phyloP scores from a whole-genome alignment of 1,284 basidiomycete species.

The Cerioporus squamosus region DNA sequence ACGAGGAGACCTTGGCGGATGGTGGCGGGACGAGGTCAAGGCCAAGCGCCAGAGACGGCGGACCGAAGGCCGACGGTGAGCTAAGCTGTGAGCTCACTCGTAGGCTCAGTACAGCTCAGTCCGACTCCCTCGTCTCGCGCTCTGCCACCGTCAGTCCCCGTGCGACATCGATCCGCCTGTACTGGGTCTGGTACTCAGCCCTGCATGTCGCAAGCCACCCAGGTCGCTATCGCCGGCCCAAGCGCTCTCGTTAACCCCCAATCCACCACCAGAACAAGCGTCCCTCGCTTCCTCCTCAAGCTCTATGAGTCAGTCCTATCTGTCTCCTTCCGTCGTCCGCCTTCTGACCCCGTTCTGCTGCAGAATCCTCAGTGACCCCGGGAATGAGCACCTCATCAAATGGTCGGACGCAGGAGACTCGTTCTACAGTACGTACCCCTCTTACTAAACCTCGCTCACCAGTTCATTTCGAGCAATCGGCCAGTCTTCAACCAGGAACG shows the following conservation, averaged over 20 bases:
- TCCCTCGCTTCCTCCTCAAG: constrained; percentile 92
- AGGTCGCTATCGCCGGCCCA: constrained; percentile 56
- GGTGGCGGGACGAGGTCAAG: no score
- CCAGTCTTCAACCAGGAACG: constrained; percentile 92
- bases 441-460: not conserved
- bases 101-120: no score
- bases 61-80: no score
- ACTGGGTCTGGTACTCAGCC: not conserved
- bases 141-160: not conserved
- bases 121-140: no score
- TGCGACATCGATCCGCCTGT: no score
- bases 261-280: constrained; percentile 49
- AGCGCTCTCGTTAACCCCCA: constrained; percentile 42
- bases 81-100: no score
- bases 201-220: constrained; percentile 41
- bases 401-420: constrained; percentile 94
- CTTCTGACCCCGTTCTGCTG: not conserved
- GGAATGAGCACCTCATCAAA: constrained; percentile 82
- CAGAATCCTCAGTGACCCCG: constrained; percentile 91
- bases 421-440: constrained; percentile 37
- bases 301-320: constrained; percentile 71
- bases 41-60: no score
- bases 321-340: constrained; percentile 2
- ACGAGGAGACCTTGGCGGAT: no score
- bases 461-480: not conserved